Evolutionary conservation across 176 grass and related monocot species (phyloP), one percentile per base, ranked within the genome.

Genomic region (Phoenix dactylifera): DNA sequence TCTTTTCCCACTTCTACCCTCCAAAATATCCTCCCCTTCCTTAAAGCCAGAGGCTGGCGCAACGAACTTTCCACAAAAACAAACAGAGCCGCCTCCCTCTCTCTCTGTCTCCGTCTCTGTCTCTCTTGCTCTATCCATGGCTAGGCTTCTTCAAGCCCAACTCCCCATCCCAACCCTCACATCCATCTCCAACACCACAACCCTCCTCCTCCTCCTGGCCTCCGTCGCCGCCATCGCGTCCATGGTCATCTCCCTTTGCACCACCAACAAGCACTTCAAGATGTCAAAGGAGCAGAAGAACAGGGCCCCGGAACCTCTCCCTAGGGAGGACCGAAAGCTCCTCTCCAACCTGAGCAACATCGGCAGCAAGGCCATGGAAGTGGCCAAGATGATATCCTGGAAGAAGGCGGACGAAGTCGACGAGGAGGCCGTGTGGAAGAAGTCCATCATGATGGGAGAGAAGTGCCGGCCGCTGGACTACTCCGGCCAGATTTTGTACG

Each of bases 401-500:
- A 64, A 16, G 62, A 64, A 35, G 15, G 2, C 14, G 22, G 35
- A 44, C 35, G 35, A 44, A 44, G 10, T 44, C 10, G 35, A 44
- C 2, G 35, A 17, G 50, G 54, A 26, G 4, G 57, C 39, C 22
- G 69, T 55, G 10, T 72, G 76, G 71, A 55, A 65, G 52, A 74
- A 51, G 73, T 54, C 55, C 4, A 63, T 74, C 24, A 18, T 50
- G 3, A 57, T 49, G 29, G 19, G 28, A 19, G 30, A 60, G 65
- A 24, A 60, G n/a, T 60, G 58, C 5, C 58, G 18, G 58, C 58
- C 58, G 14, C 30, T 60, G 15, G 16, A 39, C 30, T 98, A 88
- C 87, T 86, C 87, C 66, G 93, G 87, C 9, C 83, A 79, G 59
- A 98, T 98, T 65, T 83, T 85, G 64, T 98, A 98, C 58, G 93